A percentile compares a stretch with the other conserved stretches of the same genome.
These are phyloP conservation scores for Effrenium voratum DNA, from an alignment of 73 alveolate species.

Conservation along the genomic window DNA sequence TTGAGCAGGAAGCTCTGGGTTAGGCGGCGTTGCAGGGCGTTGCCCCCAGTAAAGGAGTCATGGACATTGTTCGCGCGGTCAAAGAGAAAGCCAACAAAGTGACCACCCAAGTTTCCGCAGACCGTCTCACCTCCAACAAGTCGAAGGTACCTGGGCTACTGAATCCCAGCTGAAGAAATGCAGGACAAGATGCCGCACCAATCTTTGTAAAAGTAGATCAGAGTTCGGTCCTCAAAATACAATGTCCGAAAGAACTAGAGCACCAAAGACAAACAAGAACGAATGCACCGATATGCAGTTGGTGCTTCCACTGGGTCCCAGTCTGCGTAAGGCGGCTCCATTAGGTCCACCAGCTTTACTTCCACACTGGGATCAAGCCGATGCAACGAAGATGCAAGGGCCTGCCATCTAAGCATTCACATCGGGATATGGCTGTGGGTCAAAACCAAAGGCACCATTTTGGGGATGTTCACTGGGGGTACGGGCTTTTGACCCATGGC, in stretches of 20 bases:
- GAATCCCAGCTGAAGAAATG: not conserved
- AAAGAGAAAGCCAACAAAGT: conserved; percentile 88
- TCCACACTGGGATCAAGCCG: conserved; percentile 70
- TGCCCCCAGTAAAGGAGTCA: conserved; percentile 88
- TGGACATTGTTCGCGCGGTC: conserved; percentile 86
- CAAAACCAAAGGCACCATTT: too few relatives aligned
- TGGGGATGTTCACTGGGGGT: too few relatives aligned
- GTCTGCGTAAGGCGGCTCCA: conserved; percentile 89
- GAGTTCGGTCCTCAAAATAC: conserved; percentile 93
- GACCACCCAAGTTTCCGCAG: conserved; percentile 92
- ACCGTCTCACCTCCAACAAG: conserved; percentile 87
- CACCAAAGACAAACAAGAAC: not conserved
- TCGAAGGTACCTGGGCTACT: conserved; percentile 64
- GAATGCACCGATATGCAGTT: too few relatives aligned
- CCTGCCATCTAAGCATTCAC: conserved; percentile 1
- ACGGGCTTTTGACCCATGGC: too few relatives aligned
- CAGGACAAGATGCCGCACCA: conserved; percentile 36
- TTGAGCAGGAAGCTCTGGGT: conserved; percentile 92
- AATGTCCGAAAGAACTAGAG: too few relatives aligned
- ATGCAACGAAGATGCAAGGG: conserved; percentile 49
- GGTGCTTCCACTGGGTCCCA: not conserved
- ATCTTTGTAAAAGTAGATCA: conserved; percentile 86
- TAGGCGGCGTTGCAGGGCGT: conserved; percentile 83
- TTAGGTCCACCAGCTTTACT: conserved; percentile 72
- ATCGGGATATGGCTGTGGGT: too few relatives aligned